Evolutionary conservation across 345 rosid species (phyloP).

Genomic region (Moricandia moricandioides): DNA sequence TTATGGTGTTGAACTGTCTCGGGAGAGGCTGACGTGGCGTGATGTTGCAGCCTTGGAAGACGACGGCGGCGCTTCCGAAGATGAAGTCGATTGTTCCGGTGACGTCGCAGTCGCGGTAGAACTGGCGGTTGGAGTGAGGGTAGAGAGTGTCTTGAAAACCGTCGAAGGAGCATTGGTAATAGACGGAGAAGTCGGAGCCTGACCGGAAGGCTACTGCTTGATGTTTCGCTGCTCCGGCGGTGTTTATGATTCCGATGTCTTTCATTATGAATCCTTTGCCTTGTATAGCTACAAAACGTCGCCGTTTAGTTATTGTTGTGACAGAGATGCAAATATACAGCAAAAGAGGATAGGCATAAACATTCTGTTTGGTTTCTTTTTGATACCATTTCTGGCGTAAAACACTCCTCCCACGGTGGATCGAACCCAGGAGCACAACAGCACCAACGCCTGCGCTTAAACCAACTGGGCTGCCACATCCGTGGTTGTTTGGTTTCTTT

Average conservation of each 20-base stretch:
- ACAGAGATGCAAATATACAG: neutral
- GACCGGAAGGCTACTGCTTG: constrained; percentile 95
- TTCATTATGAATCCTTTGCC: constrained; percentile 73
- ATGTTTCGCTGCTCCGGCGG: constrained; percentile 74
- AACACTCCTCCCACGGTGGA: too few species aligned
- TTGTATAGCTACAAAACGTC: constrained; percentile 50
- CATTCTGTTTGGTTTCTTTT: too few species aligned
- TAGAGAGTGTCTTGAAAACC: constrained; percentile 89
- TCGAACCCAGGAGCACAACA: too few species aligned
- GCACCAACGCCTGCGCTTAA: too few species aligned
- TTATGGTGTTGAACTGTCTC: constrained; percentile 82
- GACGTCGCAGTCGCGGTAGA: constrained; percentile 75
- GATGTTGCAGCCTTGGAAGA: constrained; percentile 75
- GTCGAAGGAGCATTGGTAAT: constrained; percentile 59
- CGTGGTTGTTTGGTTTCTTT: too few species aligned
- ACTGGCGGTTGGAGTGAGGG: constrained; percentile 87
- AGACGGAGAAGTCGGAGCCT: constrained; percentile 71
- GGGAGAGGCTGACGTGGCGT: constrained; percentile 64
- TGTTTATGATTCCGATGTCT: constrained; percentile 66
- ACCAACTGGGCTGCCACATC: too few species aligned
- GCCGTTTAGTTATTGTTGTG: neutral
- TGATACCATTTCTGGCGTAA: too few species aligned
- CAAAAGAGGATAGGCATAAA: neutral
- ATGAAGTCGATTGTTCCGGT: constrained; percentile 90
- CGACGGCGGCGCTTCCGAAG: constrained; percentile 76